Conservation (phyloP, 2,329 filamentous ascomycete genomes). For the Teratosphaeriaceae sp. region DNA sequence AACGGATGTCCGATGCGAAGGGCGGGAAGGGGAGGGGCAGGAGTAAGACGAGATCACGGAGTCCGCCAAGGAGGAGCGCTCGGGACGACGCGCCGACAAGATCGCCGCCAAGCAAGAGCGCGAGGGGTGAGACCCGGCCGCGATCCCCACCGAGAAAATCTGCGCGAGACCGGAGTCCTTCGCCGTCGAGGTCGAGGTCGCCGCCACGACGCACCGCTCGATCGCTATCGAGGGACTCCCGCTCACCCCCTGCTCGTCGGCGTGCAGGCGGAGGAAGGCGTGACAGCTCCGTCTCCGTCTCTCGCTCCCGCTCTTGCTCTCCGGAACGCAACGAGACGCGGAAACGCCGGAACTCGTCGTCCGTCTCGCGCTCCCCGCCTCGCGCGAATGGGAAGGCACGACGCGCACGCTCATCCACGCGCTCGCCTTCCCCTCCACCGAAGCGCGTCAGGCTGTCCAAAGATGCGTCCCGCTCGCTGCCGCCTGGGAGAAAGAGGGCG, state of each 20-base stretch:
- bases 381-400: constrained; percentile 15
- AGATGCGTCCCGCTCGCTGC: constrained; percentile 17
- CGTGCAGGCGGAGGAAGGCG: constrained; percentile 16
- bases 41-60: constrained; percentile 15
- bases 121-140: no score
- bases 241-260: constrained; percentile 11
- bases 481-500: constrained; percentile 12
- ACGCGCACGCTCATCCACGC: constrained; percentile 9
- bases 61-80: constrained; percentile 6
- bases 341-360: constrained; percentile 9
- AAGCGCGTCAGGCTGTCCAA: constrained; percentile 4
- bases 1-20: constrained; percentile 20
- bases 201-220: constrained; percentile 11
- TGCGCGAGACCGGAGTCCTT: no score
- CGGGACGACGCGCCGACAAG: constrained; percentile 8
- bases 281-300: constrained; percentile 16
- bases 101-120: constrained; percentile 11
- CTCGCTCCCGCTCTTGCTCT: constrained; percentile 8
- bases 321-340: constrained; percentile 4
- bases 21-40: constrained; percentile 11
- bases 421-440: constrained; percentile 14
- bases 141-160: no score
- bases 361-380: constrained; percentile 26
- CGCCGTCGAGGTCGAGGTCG: constrained; percentile 15
- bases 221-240: constrained; percentile 9